phyloP scores from a whole-genome alignment of 2,329 filamentous ascomycete species.

The Apiospora marii region DNA sequence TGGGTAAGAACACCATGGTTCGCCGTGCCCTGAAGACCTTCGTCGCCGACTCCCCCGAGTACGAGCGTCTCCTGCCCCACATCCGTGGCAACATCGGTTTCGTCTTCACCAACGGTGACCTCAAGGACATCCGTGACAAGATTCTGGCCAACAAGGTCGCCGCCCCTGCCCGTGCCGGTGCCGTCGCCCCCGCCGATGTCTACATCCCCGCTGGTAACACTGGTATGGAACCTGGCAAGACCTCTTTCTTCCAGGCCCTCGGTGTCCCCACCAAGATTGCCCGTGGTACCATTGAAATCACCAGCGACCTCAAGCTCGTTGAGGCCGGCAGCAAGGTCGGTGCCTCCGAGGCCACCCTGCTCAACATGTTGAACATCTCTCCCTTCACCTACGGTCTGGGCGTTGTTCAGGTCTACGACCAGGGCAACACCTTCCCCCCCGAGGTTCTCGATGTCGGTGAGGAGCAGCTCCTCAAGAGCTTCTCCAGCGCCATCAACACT shows the following conservation, averaged over 20 bases:
- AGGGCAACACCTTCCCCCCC: conserved; percentile 90
- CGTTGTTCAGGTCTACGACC: conserved; percentile 95
- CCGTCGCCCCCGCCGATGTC: conserved; percentile 91
- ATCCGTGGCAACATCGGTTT: conserved; percentile 99
- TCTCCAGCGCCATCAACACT: conserved; percentile 82
- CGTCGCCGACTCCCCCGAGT: conserved; percentile 89
- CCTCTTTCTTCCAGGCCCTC: conserved; percentile 99
- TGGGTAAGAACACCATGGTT: conserved; percentile 99
- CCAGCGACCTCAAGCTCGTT: conserved; percentile 95
- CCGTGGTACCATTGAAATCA: conserved; percentile 99
- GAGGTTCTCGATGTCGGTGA: conserved; percentile 92
- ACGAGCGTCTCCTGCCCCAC: conserved; percentile 95
- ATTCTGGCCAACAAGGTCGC: conserved; percentile 97
- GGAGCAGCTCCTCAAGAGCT: conserved; percentile 87
- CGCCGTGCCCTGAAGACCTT: conserved; percentile 98
- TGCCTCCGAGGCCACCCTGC: conserved; percentile 96
- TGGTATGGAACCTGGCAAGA: conserved; percentile 99
- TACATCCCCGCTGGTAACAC: conserved; percentile 98
- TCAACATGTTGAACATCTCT: conserved; percentile 99
- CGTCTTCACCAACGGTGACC: conserved; percentile 98
- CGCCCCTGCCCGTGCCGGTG: conserved; percentile 97
- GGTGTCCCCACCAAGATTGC: conserved; percentile 99
- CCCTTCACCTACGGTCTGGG: conserved; percentile 99
- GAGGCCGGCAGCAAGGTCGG: conserved; percentile 94
- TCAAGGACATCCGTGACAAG: conserved; percentile 92